Evolutionary conservation across 2,329 filamentous ascomycete species (phyloP).

Genomic region (Cladosporium cucumerinum): DNA sequence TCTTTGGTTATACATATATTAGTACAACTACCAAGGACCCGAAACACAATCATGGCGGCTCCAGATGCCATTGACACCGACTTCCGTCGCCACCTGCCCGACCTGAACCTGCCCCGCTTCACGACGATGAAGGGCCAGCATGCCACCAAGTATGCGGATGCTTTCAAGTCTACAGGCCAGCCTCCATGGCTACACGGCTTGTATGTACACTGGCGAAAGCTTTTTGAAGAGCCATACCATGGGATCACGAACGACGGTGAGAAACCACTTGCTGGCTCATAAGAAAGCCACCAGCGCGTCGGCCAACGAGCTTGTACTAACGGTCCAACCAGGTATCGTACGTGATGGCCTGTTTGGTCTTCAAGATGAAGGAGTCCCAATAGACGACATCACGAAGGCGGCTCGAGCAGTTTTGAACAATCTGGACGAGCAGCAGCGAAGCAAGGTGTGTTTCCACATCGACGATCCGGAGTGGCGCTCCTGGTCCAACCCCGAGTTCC

Average conservation of each 20-base stretch:
- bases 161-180: slow-evolving; percentile 19
- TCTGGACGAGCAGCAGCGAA: slow-evolving; percentile 50
- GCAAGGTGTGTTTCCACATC: slow-evolving; percentile 56
- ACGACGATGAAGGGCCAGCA: slow-evolving; percentile 5
- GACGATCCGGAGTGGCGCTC: slow-evolving; percentile 70
- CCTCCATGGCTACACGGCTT: not conserved
- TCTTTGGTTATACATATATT: not conserved
- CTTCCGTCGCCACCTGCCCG: not conserved
- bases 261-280: slow-evolving; percentile 15
- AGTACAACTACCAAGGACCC: not conserved
- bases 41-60: not conserved
- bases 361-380: slow-evolving; percentile 63
- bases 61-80: not conserved
- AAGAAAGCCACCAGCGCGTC: not conserved
- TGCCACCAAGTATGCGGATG: slow-evolving; percentile 13
- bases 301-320: not conserved
- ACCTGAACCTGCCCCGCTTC: not conserved
- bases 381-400: slow-evolving; percentile 54
- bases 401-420: slow-evolving; percentile 46
- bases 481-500: slow-evolving; percentile 70
- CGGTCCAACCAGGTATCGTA: slow-evolving; percentile 22
- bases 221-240: slow-evolving; percentile 61
- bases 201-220: slow-evolving; percentile 24
- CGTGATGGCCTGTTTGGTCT: slow-evolving; percentile 34
- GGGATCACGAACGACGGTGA: slow-evolving; percentile 67